Percentiles rank a stretch among this genome's conserved stretches.
Conservation (phyloP, 148 eudicot genomes). For the Rhododendron ovatum region DNA sequence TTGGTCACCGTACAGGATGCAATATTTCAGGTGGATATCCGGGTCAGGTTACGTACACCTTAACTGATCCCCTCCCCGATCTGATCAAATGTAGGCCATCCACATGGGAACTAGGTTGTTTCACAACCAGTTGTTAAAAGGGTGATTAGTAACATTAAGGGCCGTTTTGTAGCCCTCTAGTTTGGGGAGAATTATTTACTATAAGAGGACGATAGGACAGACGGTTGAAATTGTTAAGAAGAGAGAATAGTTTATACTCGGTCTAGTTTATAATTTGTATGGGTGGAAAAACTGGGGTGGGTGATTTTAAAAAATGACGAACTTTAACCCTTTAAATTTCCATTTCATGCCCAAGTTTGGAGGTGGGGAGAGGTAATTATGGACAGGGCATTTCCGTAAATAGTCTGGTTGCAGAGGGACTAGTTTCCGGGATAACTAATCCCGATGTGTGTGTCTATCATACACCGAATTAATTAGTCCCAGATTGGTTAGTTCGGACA, state of each 20-base stretch:
- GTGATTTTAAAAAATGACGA: neutral
- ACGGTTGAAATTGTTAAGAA: neutral
- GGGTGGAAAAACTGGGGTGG: neutral
- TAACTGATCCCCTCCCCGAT: too few relatives aligned
- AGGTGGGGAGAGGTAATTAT: neutral
- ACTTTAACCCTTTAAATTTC: neutral
- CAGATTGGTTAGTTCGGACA: neutral
- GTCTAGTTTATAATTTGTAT: neutral
- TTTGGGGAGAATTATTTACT: neutral
- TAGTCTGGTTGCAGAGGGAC: neutral
- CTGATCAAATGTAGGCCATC: neutral
- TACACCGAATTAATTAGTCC: neutral
- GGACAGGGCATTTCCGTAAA: neutral
- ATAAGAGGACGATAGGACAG: neutral
- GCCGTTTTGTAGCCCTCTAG: neutral
- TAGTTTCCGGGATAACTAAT: neutral
- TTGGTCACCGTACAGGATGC: neutral
- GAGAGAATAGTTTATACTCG: neutral
- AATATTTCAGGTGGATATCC: neutral
- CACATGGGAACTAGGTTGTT: neutral
- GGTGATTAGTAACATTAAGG: neutral
- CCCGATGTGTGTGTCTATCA: neutral
- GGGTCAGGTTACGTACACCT: too few relatives aligned
- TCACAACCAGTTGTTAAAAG: neutral
- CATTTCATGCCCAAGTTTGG: neutral